These are phyloP conservation scores for Macrolepiota fuliginosa DNA, from an alignment of 768 basidiomycete species.

Conservation along the genomic window DNA sequence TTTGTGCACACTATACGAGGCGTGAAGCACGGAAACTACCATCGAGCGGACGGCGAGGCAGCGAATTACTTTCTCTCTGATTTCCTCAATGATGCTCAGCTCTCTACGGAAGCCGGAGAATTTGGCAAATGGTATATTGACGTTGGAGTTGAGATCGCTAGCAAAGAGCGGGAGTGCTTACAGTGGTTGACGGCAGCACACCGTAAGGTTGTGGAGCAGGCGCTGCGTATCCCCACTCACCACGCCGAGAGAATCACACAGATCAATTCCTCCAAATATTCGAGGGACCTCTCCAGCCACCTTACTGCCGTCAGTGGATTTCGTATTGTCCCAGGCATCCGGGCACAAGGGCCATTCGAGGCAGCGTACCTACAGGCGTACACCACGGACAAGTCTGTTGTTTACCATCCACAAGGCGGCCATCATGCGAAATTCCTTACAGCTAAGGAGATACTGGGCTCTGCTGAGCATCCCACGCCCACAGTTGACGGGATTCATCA, in stretches of 20 bases:
- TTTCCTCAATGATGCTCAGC: not conserved
- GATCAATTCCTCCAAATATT: constrained; percentile 11
- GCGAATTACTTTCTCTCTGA: not conserved
- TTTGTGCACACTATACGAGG: constrained; percentile 12
- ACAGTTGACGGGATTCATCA: not conserved
- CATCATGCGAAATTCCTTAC: constrained; percentile 13
- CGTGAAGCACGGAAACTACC: constrained; percentile 12
- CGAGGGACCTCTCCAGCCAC: constrained; percentile 15
- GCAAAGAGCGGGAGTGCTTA: constrained; percentile 10
- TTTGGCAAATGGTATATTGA: constrained; percentile 21
- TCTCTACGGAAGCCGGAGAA: not conserved
- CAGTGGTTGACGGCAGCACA: constrained; percentile 13
- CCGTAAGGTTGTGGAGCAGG: not conserved
- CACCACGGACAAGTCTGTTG: constrained; percentile 17
- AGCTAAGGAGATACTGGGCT: not conserved
- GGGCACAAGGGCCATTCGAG: constrained; percentile 7
- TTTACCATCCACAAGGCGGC: constrained; percentile 7
- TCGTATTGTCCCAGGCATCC: constrained; percentile 12
- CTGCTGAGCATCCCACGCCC: not conserved
- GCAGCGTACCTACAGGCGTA: constrained; percentile 16
- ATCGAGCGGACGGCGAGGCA: not conserved
- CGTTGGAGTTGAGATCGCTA: constrained; percentile 20
- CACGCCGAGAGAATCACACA: constrained; percentile 6
- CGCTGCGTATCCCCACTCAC: not conserved
- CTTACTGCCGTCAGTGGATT: constrained; percentile 16